Base-by-base conservation (phyloP, 352 stramenopile genomes). In the Phytophthora sp. region DNA sequence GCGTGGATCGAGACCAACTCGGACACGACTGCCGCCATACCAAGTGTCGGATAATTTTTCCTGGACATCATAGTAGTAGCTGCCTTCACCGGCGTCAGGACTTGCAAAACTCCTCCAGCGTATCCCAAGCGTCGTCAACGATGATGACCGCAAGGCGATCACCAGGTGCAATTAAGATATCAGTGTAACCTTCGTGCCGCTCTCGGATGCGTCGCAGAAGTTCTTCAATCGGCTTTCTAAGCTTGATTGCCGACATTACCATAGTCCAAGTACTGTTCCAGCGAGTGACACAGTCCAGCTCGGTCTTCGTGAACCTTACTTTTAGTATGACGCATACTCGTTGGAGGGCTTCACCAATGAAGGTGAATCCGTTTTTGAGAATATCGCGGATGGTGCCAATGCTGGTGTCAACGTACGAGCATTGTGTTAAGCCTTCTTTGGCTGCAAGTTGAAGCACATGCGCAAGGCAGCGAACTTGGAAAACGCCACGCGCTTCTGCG, bases 21-120 rank as follows among this genome's bases (percentile, higher is more conserved):
- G 13, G 24, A 61, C 1, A 62, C 42, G 2, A 63, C 41, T 1
- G 53, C 20, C 4, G 59, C 21, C 50, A 60, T 67, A 18, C 51
- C 64, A 23, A 72, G 57, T 0, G 57, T 72, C 0, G 57, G 51
- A 23, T 68, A 72, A 3, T 39, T 55, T 36, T 38, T 66, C 21
- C 51, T 52, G 2, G 57, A 57, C 30, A 66, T 45, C 30, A 71
- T 38, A 0, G 41, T 53, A 1, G 56, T 72, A 13, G 64, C 57
- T 7, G 55, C 64, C 7, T 68, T 68, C 4, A 73, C 51, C 13
- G 57, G 52, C 15, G 44, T 62, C 38, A 46, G 9, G 64, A 64
- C 0, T 44, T 51, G 13, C 30, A 50, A 12, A 60, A 57, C 4
- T 58, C 42, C 1, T 57, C 12, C 1, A 66, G 58, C 1, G 36